Conservation (phyloP, 208 protist species). For the Wallacemonas sp. region DNA sequence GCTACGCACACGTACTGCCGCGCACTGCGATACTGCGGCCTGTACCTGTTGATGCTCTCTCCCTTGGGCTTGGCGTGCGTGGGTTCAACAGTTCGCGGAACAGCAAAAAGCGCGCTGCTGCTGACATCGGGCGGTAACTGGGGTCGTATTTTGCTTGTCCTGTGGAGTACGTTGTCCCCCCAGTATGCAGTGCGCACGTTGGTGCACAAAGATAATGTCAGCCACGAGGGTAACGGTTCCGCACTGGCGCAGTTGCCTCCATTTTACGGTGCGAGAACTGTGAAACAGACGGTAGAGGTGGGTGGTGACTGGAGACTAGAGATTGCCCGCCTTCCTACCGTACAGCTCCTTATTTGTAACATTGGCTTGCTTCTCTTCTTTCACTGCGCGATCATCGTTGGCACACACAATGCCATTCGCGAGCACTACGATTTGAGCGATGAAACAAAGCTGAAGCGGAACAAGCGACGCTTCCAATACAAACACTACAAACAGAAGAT, state of each 20-base stretch:
- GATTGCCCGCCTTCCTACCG: slow-evolving; percentile 17
- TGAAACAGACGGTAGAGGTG: not conserved
- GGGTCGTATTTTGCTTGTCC: slow-evolving; percentile 46
- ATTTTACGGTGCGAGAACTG: not conserved
- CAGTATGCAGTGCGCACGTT: slow-evolving; percentile 32
- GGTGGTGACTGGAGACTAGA: not conserved
- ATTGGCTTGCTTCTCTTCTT: slow-evolving; percentile 45
- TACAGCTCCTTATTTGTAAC: slow-evolving; percentile 46
- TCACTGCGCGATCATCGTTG: slow-evolving; percentile 49
- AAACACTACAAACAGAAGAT: slow-evolving; percentile 44
- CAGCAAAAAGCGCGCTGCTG: slow-evolving; percentile 26
- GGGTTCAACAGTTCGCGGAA: slow-evolving; percentile 48
- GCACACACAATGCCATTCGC: slow-evolving; percentile 66
- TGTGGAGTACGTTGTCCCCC: slow-evolving; percentile 56
- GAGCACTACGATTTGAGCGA: slow-evolving; percentile 82
- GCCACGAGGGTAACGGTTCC: too few species aligned
- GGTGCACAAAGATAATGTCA: not conserved
- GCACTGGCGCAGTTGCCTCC: not conserved
- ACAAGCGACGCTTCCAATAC: slow-evolving; percentile 58
- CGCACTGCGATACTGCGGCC: slow-evolving; percentile 39
- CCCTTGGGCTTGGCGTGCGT: slow-evolving; percentile 61
- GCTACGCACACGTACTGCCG: slow-evolving; percentile 74
- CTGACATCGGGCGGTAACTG: slow-evolving; percentile 52
- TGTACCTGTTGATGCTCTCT: slow-evolving; percentile 52
- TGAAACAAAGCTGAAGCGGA: slow-evolving; percentile 64